Evolutionary conservation across 2,329 filamentous ascomycete genomes (phyloP).

Genomic region (Penicillium sp.): DNA sequence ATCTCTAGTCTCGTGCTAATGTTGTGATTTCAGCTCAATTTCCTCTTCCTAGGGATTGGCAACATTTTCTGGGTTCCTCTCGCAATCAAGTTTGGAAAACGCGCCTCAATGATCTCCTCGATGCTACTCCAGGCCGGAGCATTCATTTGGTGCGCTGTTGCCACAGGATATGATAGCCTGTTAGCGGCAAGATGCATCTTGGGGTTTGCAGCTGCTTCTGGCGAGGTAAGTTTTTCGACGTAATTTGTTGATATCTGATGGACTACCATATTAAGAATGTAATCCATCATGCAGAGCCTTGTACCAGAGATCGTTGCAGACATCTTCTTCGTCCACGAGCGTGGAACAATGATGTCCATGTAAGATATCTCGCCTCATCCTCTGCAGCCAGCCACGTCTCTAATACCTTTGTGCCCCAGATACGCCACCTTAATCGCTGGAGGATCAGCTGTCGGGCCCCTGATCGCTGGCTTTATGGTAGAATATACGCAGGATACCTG

Average conservation of each 20-base stretch:
- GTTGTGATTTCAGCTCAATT: background rate
- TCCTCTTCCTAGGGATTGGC: background rate
- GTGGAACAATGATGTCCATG: background rate
- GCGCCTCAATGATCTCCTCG: background rate
- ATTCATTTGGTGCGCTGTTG: background rate
- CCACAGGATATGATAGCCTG: background rate
- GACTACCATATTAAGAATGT: no score
- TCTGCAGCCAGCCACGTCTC: background rate
- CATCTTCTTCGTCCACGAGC: background rate
- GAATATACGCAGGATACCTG: background rate
- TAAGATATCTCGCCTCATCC: background rate
- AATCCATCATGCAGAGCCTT: background rate
- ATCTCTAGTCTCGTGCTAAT: no score
- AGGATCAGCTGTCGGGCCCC: background rate
- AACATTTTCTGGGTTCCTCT: slow-evolving; percentile 1
- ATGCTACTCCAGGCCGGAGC: background rate
- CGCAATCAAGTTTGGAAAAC: background rate
- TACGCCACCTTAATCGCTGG: background rate
- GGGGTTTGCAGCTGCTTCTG: background rate
- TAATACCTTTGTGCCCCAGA: background rate
- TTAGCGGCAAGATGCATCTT: background rate
- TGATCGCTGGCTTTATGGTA: background rate
- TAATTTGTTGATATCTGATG: no score
- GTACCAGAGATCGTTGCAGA: background rate
- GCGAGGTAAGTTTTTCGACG: background rate